Base-by-base conservation (phyloP, 495 filamentous ascomycete species). In the Diplogelasinospora grovesii region DNA sequence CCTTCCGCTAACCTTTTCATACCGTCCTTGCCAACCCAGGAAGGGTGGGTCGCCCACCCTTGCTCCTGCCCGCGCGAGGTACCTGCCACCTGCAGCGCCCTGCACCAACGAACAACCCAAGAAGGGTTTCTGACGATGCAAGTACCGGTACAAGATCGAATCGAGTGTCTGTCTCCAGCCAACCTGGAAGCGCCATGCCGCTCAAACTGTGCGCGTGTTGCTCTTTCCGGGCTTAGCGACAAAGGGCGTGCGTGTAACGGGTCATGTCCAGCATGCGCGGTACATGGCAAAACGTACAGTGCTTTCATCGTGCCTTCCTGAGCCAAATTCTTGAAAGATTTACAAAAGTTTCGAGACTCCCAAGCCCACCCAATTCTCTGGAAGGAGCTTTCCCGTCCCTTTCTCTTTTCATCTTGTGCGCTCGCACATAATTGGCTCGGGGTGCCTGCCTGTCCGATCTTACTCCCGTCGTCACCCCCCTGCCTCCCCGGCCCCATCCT, bases 131-230 rank as follows among this genome's bases (percentile, higher is more conserved):
- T n/a, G 21, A 22, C 16, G 36, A 30, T 27, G 11, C 11, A 40
- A 22, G 52, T 55, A 55, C 45, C 42, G 34, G 52, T 55, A 55
- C 52, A 25, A 23, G 29, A 8, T 23, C 31, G 29, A 27, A 19
- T 31, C 35, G 35, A 13, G 34, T 18, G 14, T 9, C 14, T 14
- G n/a, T 14, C 30, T 18, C 14, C 30, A 19, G 30, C 18, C 30
- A 33, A n/a, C n/a, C n/a, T n/a, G n/a, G n/a, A n/a, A 18, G 30
- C 30, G 30, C 30, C 11, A 33, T 33, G 30, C 30, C 15, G 30
- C 30, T 18, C 30, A 33, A n/a, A 33, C 21, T 14, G 30, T 5
- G 14, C 13, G 30, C 30, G 13, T 9, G 30, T 10, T 18, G 2
- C 15, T 18, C 30, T 33, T 14, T 18, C 15, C 15, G 30, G 30